Conservation (phyloP, 1,139 yeast genomes). For the Debaryomycetaceae sp. region DNA sequence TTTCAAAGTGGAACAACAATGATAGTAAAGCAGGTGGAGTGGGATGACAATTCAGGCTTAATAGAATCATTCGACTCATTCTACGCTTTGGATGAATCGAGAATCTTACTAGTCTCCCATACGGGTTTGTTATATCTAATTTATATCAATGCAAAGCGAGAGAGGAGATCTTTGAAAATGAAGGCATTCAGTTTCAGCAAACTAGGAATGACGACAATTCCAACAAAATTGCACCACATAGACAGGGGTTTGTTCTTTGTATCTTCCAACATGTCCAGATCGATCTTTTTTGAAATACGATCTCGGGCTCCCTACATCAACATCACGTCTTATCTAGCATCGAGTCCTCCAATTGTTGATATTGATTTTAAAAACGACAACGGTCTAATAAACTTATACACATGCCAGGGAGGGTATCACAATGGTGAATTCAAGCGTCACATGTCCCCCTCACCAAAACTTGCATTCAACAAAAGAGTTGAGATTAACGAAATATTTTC, state of each 20-base stretch:
- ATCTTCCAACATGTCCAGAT: conserved; percentile 30
- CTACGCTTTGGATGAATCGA: conserved; percentile 21
- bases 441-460: background rate
- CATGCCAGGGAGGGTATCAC: conserved; percentile 39
- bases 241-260: conserved; percentile 28
- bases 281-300: conserved; percentile 28
- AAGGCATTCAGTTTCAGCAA: conserved; percentile 22
- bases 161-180: conserved; percentile 9
- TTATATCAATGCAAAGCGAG: conserved; percentile 13
- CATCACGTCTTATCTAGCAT: conserved; percentile 17
- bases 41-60: background rate
- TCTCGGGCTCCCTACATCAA: conserved; percentile 27
- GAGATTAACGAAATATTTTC: background rate
- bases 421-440: conserved; percentile 31
- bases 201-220: conserved; percentile 30
- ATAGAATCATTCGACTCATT: conserved; percentile 1
- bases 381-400: conserved; percentile 13
- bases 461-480: background rate
- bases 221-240: conserved; percentile 26
- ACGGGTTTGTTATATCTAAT: conserved; percentile 30
- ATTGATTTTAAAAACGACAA: conserved; percentile 11
- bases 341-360: conserved; percentile 38
- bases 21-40: conserved; percentile 10
- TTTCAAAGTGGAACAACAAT: conserved; percentile 9
- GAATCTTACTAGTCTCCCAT: conserved; percentile 28